Evolutionary conservation across 306 rosid species (phyloP).

Genomic region (Prunus mongolica): DNA sequence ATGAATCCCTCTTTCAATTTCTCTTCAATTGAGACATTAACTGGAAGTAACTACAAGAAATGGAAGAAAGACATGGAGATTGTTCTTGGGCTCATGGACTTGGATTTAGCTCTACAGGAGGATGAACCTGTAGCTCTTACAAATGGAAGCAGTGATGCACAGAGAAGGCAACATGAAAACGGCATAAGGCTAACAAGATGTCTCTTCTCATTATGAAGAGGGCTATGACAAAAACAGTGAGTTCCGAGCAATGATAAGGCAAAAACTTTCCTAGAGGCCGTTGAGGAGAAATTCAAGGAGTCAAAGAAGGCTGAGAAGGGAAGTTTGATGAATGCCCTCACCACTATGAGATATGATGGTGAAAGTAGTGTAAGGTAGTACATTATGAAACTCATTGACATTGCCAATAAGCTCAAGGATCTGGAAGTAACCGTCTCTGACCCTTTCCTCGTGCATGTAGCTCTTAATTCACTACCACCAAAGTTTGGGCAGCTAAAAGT

Average conservation of each 20-base stretch:
- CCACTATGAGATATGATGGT: not conserved
- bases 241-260: not conserved
- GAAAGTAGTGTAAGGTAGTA: not conserved
- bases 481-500: not conserved
- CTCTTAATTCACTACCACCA: not conserved
- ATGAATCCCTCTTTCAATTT: too few relatives aligned
- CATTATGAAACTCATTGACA: constrained; percentile 3
- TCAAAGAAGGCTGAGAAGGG: not conserved
- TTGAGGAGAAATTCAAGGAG: not conserved
- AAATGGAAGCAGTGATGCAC: not conserved
- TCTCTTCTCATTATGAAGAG: not conserved
- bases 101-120: too few relatives aligned
- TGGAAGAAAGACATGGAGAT: too few relatives aligned
- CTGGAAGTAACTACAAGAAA: too few relatives aligned
- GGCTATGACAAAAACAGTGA: not conserved
- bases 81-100: too few relatives aligned
- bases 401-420: not conserved
- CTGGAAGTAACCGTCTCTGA: not conserved
- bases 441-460: not conserved
- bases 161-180: not conserved
- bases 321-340: not conserved
- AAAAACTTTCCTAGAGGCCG: not conserved
- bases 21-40: too few relatives aligned
- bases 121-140: too few relatives aligned
- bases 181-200: not conserved